Base-by-base conservation (phyloP, 306 rosid genomes). In the Fragaria nilgerrensis region DNA sequence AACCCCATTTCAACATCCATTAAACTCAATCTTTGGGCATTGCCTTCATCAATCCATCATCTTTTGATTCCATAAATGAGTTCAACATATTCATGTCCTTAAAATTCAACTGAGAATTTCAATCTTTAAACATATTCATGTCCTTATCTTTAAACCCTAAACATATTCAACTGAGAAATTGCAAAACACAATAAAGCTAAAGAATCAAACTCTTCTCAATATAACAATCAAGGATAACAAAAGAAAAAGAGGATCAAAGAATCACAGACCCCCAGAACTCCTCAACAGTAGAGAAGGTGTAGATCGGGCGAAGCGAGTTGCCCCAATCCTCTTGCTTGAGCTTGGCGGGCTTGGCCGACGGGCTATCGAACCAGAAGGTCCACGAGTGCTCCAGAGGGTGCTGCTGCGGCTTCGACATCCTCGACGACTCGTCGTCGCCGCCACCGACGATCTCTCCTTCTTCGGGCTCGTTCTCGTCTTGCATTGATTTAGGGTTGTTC, bases 301-400 rank as follows among this genome's bases (percentile, higher is more conserved):
- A 91, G 88, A 96, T 83, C 75, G 89, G 82, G 20, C 96, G 92
- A 6, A 91, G 78, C 2, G 90, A 82, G 73, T 80, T 88, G 29
- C 99, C 99, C 99, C 99, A 96, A 45, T 78, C 69, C 17, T 72
- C 80, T 69, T 87, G 91, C 86, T 87, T 92, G 79, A 87, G 7
- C 81, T 85, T 96, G 9, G 88, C 87, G 1, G 80, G 6, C 83
- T 81, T 95, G 5, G 91, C 89, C 1, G 85, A 52, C n/a, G 90
- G 90, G 52, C 70, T 92, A 77, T 92, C 97, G 78, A 96, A 96
- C 99, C 98, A 92, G 87, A 96, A 96, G 48, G 99, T 96, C 98
- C 98, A 96, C 0, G 97, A 86, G 70, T 91, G 78, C 89, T 96
- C 98, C 22, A 96, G 89, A 12, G 89, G 90, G 80, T 90, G 97